phyloP scores from a whole-genome alignment of 176 grass and related monocot genomes.

The maize (Zea mays) region DNA sequence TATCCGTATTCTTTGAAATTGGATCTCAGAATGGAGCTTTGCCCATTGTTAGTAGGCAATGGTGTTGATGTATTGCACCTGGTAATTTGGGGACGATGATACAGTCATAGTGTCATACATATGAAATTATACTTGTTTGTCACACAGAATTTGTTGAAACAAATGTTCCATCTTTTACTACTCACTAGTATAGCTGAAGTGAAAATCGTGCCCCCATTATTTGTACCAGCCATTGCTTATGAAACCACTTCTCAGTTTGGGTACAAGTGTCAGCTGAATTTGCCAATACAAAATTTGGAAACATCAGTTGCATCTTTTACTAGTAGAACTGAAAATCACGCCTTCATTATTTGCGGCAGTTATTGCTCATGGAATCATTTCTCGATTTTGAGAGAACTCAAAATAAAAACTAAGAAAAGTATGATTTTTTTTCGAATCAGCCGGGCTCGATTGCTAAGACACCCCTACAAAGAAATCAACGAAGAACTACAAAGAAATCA shows the following conservation, averaged over 20 bases:
- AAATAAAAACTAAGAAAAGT: too few relatives aligned
- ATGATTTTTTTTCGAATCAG: too few relatives aligned
- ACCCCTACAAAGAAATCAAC: background rate
- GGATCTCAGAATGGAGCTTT: constrained; percentile 14
- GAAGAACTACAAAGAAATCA: background rate
- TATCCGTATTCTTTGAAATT: constrained; percentile 7
- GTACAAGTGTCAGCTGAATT: background rate
- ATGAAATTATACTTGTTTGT: constrained; percentile 40
- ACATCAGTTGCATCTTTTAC: background rate
- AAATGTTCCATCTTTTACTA: background rate
- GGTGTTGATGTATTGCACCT: constrained; percentile 18
- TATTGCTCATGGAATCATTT: background rate
- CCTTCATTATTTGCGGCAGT: background rate
- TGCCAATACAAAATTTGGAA: background rate
- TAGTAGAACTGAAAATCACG: background rate
- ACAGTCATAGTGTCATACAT: constrained; percentile 28
- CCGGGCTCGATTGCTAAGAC: background rate
- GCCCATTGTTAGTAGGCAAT: background rate
- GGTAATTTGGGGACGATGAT: background rate
- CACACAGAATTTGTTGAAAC: constrained; percentile 3
- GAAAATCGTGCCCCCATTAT: background rate
- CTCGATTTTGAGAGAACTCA: background rate
- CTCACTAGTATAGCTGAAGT: background rate
- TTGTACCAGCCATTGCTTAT: background rate
- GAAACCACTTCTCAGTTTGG: background rate